phyloP scores from a whole-genome alignment of 371 early-diverging fungal species.

The Mortierella sp. region DNA sequence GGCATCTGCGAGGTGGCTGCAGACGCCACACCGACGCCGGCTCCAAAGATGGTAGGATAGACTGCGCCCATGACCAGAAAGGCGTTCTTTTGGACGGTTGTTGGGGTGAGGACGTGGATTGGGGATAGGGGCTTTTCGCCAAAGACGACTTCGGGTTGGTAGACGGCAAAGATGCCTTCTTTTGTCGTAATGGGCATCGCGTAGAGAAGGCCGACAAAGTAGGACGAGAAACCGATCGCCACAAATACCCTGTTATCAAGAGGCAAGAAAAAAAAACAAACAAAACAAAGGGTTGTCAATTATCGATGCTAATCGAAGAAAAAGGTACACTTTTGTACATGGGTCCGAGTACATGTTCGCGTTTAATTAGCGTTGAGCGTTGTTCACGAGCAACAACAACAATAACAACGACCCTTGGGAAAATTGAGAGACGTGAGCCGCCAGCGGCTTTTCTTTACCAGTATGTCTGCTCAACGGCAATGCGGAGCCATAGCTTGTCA shows the following conservation, averaged over 20 bases:
- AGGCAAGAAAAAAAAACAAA: background rate
- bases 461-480: slow-evolving; percentile 45
- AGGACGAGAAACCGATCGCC: slow-evolving; percentile 51
- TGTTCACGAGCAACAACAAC: too few species aligned
- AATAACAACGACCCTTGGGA: background rate
- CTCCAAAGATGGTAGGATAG: slow-evolving; percentile 44
- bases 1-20: slow-evolving; percentile 32
- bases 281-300: background rate
- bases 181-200: slow-evolving; percentile 55
- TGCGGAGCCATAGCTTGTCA: slow-evolving; percentile 50
- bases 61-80: slow-evolving; percentile 47
- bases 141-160: slow-evolving; percentile 44
- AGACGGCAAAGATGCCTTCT: slow-evolving; percentile 51
- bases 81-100: slow-evolving; percentile 46
- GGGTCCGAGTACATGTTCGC: background rate
- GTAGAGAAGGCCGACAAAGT: slow-evolving; percentile 55
- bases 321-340: background rate
- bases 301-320: background rate
- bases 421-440: background rate
- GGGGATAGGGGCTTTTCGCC: slow-evolving; percentile 34
- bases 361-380: too few species aligned
- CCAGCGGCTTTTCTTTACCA: slow-evolving; percentile 24
- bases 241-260: slow-evolving; percentile 39
- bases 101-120: slow-evolving; percentile 55
- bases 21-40: slow-evolving; percentile 39